Evolutionary conservation across 495 filamentous ascomycete species (phyloP).

Genomic region (Hypoxylon fragiforme): DNA sequence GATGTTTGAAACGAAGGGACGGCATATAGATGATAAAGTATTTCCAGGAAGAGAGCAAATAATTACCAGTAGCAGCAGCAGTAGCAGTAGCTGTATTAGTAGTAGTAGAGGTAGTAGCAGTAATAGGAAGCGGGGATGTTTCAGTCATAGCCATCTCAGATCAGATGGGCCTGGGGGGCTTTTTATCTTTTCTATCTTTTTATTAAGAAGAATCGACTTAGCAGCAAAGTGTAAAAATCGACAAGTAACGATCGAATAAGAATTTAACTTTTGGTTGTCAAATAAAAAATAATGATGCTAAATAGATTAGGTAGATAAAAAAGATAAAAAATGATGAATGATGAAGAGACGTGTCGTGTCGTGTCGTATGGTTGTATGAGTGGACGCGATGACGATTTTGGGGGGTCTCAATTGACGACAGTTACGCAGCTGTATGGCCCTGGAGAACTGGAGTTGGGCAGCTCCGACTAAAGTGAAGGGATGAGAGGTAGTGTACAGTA

Average conservation of each 20-base stretch:
- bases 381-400: conserved; percentile 9
- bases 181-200: too few relatives aligned
- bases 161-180: too few relatives aligned
- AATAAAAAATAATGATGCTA: too few relatives aligned
- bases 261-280: too few relatives aligned
- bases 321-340: not conserved
- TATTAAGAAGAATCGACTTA: too few relatives aligned
- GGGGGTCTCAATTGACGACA: conserved; percentile 12
- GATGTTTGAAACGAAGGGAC: conserved; percentile 5
- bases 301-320: too few relatives aligned
- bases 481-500: too few relatives aligned
- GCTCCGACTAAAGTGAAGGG: too few relatives aligned
- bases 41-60: conserved; percentile 1
- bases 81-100: too few relatives aligned
- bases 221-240: conserved; percentile 16
- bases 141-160: conserved; percentile 75
- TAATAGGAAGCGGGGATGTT: conserved; percentile 61
- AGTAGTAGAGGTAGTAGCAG: too few relatives aligned
- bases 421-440: too few relatives aligned
- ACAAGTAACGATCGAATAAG: not conserved
- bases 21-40: conserved; percentile 18
- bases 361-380: conserved; percentile 11
- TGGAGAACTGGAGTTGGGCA: conserved; percentile 26
- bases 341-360: not conserved
- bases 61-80: conserved; percentile 62